Base-by-base conservation (phyloP, 768 basidiomycete genomes). In the Porphyrellus cyaneotinctus region DNA sequence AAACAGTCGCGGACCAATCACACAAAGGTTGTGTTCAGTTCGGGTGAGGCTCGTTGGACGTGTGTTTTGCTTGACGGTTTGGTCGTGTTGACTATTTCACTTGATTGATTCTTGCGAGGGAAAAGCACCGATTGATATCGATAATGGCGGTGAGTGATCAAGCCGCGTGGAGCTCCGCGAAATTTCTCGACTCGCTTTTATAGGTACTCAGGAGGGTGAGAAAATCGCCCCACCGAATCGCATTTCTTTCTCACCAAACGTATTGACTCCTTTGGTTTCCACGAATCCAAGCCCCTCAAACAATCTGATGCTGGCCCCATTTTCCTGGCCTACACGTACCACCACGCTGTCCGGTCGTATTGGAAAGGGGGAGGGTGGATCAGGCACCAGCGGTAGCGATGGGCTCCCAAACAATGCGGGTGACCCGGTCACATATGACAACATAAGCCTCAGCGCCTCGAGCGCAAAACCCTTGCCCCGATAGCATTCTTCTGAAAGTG, bases 211-310 rank as follows among this genome's bases (percentile, higher is more conserved):
- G n/a, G n/a, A n/a, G n/a, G n/a, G n/a, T n/a, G n/a, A 33, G 49
- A 39, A 0, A 15, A 12, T 42, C 17, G 46, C 26, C 9, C 26
- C 9, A 20, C 20, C 3, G 7, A 44, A 14, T 17, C 87, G 79
- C 82, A 97, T 79, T 72, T 95, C 93, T 15, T 91, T 79, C 69
- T 97, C 91, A 32, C 79, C 74, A 58, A 94, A 97, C 11, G 90
- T 85, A 45, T 83, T 78, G 15, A 86, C 83, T 12, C 72, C 70
- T 63, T 87, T 88, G 11, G 80, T 82, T 32, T 87, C 71, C 17
- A 63, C 65, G 61, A 97, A 97, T 0, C 90, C 92, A 1, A 97
- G 78, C 56, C 79, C 80, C 60, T 79, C 70, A 61, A 97, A 97
- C 10, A 97, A 73, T 8, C 66, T 64, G 24, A 91, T 83, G 48